Base-by-base conservation (phyloP, 768 basidiomycete genomes). In the Boletus sp. region DNA sequence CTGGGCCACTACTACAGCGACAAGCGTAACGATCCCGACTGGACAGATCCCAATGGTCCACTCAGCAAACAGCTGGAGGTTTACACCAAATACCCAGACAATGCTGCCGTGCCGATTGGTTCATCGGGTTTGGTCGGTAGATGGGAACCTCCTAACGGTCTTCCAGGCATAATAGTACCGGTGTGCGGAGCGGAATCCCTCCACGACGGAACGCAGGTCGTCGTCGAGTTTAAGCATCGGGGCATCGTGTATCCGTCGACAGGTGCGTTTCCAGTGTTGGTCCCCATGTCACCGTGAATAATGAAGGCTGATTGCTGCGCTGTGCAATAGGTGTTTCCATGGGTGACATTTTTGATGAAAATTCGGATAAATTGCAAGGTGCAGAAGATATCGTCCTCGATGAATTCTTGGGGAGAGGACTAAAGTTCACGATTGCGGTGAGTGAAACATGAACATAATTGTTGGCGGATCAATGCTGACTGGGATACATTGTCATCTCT, bases 171-270 rank as follows among this genome's bases (percentile, higher is more conserved):
- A 28, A 47, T 35, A 8, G 59, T 57, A 4, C 56, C 58, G 3
- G 29, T 47, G 11, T 6, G 3, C 7, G 41, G 29, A 28, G 18
- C 5, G n/a, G 41, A 6, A 7, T 1, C 18, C 2, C 9, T 15
- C 28, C 2, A 15, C 2, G 17, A 7, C 12, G 7, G 6, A n/a
- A 29, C 20, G 10, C 29, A 17, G 17, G 5, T 8, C 17, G 10
- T 15, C 4, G 12, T 60, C n/a, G 55, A 58, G 9, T 66, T 67
- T 14, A 36, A 5, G 18, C 39, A 30, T n/a, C 35, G 8, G 11
- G 3, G 29, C 11, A 24, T 1, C 11, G 9, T 8, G 2, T 24
- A 44, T 12, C 47, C 45, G 28, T 58, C 54, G 9, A 30, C 10
- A 8, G 63, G 63, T 60, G 41, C 7, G 49, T 50, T 37, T 39